Evolutionary conservation across 192 early-diverging fungal species (phyloP), one percentile per base, ranked within the genome.

Genomic region (Phlyctochytrium bullatum): DNA sequence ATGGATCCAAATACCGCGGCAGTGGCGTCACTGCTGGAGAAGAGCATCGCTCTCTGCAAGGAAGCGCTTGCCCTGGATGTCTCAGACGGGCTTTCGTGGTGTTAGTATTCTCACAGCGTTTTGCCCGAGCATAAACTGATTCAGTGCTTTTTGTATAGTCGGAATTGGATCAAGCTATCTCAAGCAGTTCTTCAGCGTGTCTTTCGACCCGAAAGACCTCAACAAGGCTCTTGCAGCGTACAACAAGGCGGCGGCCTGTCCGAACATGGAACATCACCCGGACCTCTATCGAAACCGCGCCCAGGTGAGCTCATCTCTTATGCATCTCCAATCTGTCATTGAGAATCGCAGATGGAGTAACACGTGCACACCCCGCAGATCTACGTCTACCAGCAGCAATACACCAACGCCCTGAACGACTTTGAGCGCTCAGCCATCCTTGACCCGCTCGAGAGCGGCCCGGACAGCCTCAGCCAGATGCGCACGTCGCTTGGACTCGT

Each of bases 211-310:
- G 10, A 47, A 47, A 20, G 40, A 47, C 20, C 6, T 47, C 20
- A 6, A 47, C 6, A 47, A 47, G 6, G 40, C 40, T 20, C 40
- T 47, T 6, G 20, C 6, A 47, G 40, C 40, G 10, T 47, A 47
- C 40, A 47, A 47, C 40, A 47, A 47, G 40, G 40, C 40, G 20
- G 40, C 40, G 6, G 40, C 40, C 40, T 47, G 10, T 36, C 28
- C 28, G 16, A 17, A 63, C 3, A 61, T 68, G 56, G 27, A 14
- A 20, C 3, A 62, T n/a, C 30, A 63, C 31, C 30, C 68, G 2
- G 68, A 69, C 61, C 40, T 69, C 2, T 69, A 52, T 51, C 52
- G 68, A 51, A 69, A 69, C 40, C 59, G 68, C 25, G 68, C 60
- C 1, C 30, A 16, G 40, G 40, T 47, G 40, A 47, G 20, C 6